These are phyloP conservation scores for Ogataea henricii DNA, from an alignment of 805 yeast species.

Conservation along the genomic window DNA sequence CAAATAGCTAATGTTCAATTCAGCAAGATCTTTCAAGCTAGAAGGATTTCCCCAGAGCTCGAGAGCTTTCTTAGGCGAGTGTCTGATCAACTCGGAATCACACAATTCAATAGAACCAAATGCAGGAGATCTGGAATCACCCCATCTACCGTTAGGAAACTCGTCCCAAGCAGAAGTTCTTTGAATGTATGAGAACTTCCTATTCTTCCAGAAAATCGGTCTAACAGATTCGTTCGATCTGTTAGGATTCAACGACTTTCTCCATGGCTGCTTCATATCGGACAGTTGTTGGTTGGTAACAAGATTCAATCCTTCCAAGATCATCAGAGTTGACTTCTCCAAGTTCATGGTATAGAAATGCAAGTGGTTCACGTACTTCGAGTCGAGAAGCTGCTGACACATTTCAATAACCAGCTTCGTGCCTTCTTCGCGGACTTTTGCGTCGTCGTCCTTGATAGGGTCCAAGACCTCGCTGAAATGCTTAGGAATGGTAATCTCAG, in stretches of 20 bases:
- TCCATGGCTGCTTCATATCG: constrained; percentile 67
- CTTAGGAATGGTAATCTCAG: constrained; percentile 78
- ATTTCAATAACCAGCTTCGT: constrained; percentile 78
- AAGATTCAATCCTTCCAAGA: constrained; percentile 71
- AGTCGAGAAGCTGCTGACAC: constrained; percentile 72
- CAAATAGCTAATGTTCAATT: constrained; percentile 68
- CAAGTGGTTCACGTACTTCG: constrained; percentile 78
- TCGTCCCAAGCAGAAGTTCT: constrained; percentile 97
- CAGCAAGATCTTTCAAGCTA: constrained; percentile 56
- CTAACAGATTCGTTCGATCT: constrained; percentile 81
- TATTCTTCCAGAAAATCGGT: constrained; percentile 95
- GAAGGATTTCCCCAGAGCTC: constrained; percentile 89
- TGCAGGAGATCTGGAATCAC: constrained; percentile 97
- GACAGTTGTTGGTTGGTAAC: constrained; percentile 32
- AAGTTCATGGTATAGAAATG: constrained; percentile 98
- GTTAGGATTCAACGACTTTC: constrained; percentile 80
- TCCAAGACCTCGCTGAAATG: constrained; percentile 69
- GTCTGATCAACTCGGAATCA: constrained; percentile 79
- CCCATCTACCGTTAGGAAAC: constrained; percentile 98
- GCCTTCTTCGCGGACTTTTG: constrained; percentile 81
- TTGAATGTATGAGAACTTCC: constrained; percentile 85
- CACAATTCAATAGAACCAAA: constrained; percentile 86
- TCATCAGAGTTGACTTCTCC: constrained; percentile 88
- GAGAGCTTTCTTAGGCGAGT: constrained; percentile 74
- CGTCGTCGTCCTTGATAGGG: constrained; percentile 88